These are phyloP conservation scores for Solanum sejunctum DNA, from an alignment of 257 asterid species.

Conservation along the genomic window DNA sequence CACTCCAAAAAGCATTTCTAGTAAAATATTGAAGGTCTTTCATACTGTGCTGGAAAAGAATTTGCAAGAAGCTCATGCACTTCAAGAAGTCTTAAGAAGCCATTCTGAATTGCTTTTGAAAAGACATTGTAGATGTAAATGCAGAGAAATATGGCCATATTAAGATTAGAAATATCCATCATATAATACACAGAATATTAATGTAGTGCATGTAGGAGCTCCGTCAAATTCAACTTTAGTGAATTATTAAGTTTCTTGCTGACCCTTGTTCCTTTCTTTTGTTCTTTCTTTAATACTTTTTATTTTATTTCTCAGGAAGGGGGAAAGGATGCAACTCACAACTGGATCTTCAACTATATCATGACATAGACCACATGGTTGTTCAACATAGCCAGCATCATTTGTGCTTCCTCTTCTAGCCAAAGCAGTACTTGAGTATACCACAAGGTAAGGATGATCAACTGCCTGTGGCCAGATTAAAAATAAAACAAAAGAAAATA, in stretches of 20 bases:
- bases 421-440: slow-evolving; percentile 56
- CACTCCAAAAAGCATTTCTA: background rate
- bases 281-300: background rate
- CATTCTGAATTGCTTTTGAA: background rate
- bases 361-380: slow-evolving; percentile 51
- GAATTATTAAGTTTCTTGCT: background rate
- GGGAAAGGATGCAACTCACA: slow-evolving; percentile 27
- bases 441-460: slow-evolving; percentile 96
- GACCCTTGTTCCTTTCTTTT: background rate
- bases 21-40: background rate
- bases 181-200: background rate
- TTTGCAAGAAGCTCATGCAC: background rate
- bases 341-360: slow-evolving; percentile 70
- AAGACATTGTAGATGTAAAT: background rate
- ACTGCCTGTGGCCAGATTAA: slow-evolving; percentile 55
- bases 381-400: slow-evolving; percentile 30
- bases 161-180: background rate
- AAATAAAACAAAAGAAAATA: background rate
- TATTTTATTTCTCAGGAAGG: background rate
- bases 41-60: background rate
- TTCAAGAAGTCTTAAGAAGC: background rate
- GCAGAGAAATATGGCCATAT: background rate
- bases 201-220: background rate
- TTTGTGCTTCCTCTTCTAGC: slow-evolving; percentile 37
- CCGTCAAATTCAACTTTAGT: background rate